Conservation (phyloP, 2,329 filamentous ascomycete species). For the Nemania serpens region DNA sequence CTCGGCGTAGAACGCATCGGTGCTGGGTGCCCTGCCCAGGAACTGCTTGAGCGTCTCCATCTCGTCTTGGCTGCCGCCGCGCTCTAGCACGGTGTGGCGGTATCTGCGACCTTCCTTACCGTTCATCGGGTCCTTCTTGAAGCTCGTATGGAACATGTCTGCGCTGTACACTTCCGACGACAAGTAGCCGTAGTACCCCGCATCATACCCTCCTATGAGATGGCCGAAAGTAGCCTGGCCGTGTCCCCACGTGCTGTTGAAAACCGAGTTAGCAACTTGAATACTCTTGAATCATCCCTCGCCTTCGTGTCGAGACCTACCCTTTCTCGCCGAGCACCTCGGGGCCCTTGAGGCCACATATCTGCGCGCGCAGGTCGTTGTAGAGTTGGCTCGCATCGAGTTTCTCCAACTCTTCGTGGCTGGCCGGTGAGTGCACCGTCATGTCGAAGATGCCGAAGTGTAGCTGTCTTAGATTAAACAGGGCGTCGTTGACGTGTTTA, state of each 20-base stretch:
- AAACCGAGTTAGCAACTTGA: slow-evolving; percentile 37
- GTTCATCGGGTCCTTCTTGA: slow-evolving; percentile 80
- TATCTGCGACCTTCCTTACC: slow-evolving; percentile 74
- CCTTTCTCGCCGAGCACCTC: slow-evolving; percentile 64
- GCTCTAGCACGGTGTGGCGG: slow-evolving; percentile 77
- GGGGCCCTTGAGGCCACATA: slow-evolving; percentile 74
- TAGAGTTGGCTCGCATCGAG: slow-evolving; percentile 70
- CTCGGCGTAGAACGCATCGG: slow-evolving; percentile 80
- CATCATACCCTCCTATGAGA: slow-evolving; percentile 82
- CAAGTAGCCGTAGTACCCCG: slow-evolving; percentile 79
- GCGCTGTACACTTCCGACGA: slow-evolving; percentile 80
- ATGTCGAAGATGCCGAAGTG: slow-evolving; percentile 86
- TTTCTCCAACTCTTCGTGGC: slow-evolving; percentile 69
- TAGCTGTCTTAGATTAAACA: slow-evolving; percentile 78
- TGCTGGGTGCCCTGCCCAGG: slow-evolving; percentile 74
- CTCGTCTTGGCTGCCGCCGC: slow-evolving; percentile 78
- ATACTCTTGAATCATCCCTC: not conserved
- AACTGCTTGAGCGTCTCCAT: slow-evolving; percentile 81
- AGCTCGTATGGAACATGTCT: slow-evolving; percentile 85
- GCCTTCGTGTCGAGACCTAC: slow-evolving; percentile 45
- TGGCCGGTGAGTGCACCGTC: slow-evolving; percentile 73
- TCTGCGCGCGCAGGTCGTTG: slow-evolving; percentile 73
- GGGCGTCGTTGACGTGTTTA: slow-evolving; percentile 79
- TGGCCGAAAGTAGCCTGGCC: slow-evolving; percentile 83
- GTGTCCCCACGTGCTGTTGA: slow-evolving; percentile 68